Percentiles rank a stretch among this genome's conserved stretches.
These are phyloP conservation scores for Oryza coarctata DNA, from an alignment of 176 grass and related monocot genomes.

Conservation along the genomic window DNA sequence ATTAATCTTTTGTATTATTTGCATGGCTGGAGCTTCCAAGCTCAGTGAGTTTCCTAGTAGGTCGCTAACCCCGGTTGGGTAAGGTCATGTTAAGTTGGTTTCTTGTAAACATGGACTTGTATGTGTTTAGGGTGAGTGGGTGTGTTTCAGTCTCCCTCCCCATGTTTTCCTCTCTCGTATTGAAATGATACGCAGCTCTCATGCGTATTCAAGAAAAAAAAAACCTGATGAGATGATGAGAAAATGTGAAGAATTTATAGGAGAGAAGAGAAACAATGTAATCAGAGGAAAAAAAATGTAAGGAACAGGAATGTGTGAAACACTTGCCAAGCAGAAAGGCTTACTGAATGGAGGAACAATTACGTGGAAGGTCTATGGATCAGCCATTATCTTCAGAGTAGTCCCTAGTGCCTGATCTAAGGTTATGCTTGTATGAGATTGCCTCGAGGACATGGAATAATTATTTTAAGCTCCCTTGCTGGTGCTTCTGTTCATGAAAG, in stretches of 20 bases:
- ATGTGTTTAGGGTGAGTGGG: too few relatives aligned
- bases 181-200: too few relatives aligned
- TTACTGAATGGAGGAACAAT: neutral
- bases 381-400: neutral
- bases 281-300: neutral
- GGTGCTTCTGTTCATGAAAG: neutral
- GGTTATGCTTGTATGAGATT: too few relatives aligned
- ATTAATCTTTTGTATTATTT: neutral
- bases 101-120: too few relatives aligned
- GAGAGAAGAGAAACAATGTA: neutral
- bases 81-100: too few relatives aligned
- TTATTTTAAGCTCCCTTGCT: neutral
- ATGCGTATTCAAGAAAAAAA: too few relatives aligned
- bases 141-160: too few relatives aligned
- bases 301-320: neutral
- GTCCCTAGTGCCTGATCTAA: neutral
- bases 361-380: neutral
- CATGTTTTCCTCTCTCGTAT: too few relatives aligned
- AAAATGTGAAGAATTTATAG: neutral
- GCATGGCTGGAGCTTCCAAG: too few relatives aligned
- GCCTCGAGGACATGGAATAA: neutral
- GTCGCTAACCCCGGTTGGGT: too few relatives aligned
- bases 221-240: neutral
- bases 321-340: neutral
- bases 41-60: too few relatives aligned